Evolutionary conservation across 2,329 filamentous ascomycete species (phyloP), one percentile per base, ranked within the genome.

Genomic region (Chrysosporium keratinophilum): DNA sequence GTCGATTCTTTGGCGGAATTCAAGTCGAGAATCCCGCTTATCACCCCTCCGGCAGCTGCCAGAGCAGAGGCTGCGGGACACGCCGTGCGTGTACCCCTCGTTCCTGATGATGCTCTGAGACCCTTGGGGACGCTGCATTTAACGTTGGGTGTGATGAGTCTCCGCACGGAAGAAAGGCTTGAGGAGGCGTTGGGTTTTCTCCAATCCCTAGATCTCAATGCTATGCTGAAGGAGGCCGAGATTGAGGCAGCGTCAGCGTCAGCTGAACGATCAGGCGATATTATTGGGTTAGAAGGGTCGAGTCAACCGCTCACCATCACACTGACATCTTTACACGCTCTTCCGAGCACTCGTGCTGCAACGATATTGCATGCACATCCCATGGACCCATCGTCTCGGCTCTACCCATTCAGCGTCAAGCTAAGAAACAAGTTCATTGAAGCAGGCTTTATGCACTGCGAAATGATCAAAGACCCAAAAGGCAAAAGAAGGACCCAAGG

Each of bases 61-160:
- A 53, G 44, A 34, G 23, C 55, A 50, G 52, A 58, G 52, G 42
- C 56, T 42, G 43, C 52, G 44, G 66, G 54, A 61, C 70, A 50
- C 63, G 69, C 54, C 67, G 71, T 58, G 69, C 56, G 34, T 28
- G 72, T 56, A 23, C 59, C 65, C 1, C 73, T 74, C 5, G 71
- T 91, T 9, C 85, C 86, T 0, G 66, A 74, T 33, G 78, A 78
- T 52, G 88, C 88, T 1, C 72, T 95, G 49, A 76, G 89, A 28
- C 88, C 88, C 0, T 70, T 87, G 0, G 87, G 87, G 0, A 89
- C 88, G 1, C 69, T 96, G 46, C 91, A 97, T 69, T 73, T 95
- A 2, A 96, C 90, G 0, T 75, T 96, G 0, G 90, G 89, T 0
- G 86, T 94, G 1, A 90, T 96, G 85, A 84, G 79, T 59, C 77